Percentiles rank a stretch among this genome's conserved stretches.
phyloP scores from a whole-genome alignment of 306 rosid species.

The Ormosia emarginata region DNA sequence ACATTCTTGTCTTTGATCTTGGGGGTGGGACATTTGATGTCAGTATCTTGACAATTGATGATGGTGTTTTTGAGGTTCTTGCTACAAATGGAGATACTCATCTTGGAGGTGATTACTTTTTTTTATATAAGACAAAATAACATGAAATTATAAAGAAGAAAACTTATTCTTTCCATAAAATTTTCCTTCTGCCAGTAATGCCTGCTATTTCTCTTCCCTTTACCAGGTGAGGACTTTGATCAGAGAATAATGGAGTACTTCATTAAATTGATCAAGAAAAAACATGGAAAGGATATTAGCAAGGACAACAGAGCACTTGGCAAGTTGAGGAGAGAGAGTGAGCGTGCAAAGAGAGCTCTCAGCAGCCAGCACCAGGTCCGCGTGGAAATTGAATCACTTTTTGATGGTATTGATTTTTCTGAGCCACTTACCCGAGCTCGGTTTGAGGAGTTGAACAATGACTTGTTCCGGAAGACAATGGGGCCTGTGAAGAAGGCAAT shows the following conservation, averaged over 20 bases:
- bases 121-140: not conserved
- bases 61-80: constrained; percentile 96
- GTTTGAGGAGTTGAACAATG: constrained; percentile 95
- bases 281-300: constrained; percentile 92
- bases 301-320: constrained; percentile 99
- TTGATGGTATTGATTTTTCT: constrained; percentile 82
- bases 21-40: constrained; percentile 99
- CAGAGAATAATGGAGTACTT: constrained; percentile 93
- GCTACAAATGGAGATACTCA: constrained; percentile 97
- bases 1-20: constrained; percentile 95
- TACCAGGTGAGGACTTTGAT: constrained; percentile 94
- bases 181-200: not conserved
- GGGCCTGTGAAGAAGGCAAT: constrained; percentile 98
- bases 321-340: constrained; percentile 85
- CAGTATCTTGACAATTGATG: constrained; percentile 94
- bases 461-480: constrained; percentile 97
- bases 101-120: constrained; percentile 74
- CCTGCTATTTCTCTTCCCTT: not conserved
- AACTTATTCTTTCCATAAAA: not conserved
- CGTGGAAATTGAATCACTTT: constrained; percentile 95
- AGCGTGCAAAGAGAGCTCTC: constrained; percentile 98
- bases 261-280: constrained; percentile 95
- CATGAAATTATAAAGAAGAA: not conserved
- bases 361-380: constrained; percentile 99
- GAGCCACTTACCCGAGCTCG: constrained; percentile 94